These are phyloP conservation scores for Coniferiporia sulphurascens DNA, from an alignment of 1,284 basidiomycete genomes.

Conservation along the genomic window DNA sequence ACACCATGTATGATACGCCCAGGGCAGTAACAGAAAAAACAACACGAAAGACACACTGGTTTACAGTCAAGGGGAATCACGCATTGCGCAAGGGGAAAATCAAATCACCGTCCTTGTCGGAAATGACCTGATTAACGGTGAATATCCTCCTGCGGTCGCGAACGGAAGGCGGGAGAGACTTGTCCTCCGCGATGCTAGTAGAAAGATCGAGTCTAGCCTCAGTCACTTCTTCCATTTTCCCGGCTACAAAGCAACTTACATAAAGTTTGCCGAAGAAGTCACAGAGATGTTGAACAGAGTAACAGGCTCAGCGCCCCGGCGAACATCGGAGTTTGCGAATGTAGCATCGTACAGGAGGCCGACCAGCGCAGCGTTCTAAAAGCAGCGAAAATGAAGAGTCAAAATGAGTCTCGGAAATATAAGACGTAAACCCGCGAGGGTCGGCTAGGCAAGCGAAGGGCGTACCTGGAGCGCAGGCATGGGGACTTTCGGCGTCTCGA, in stretches of 20 bases:
- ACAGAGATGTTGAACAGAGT: not conserved
- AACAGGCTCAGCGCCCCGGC: slow-evolving; percentile 1
- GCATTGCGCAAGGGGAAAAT: slow-evolving; percentile 12
- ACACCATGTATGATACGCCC: not conserved
- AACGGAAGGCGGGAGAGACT: slow-evolving; percentile 1
- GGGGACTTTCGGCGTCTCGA: slow-evolving; percentile 13
- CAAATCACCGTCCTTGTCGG: slow-evolving; percentile 8
- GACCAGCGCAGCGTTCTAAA: slow-evolving; percentile 15
- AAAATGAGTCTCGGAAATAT: not conserved
- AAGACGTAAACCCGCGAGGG: not conserved
- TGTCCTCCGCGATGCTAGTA: slow-evolving; percentile 17
- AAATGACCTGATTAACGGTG: slow-evolving; percentile 14
- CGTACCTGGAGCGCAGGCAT: slow-evolving; percentile 13
- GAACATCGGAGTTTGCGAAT: not conserved
- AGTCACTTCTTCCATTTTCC: not conserved
- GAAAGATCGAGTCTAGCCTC: not conserved
- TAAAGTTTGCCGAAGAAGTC: slow-evolving; percentile 12
- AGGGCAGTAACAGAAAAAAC: not conserved
- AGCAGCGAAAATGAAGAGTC: not conserved
- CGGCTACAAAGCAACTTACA: not conserved
- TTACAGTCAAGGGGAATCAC: not conserved
- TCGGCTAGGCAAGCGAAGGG: not conserved
- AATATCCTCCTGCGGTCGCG: slow-evolving; percentile 13
- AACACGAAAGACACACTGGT: not conserved
- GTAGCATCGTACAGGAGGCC: slow-evolving; percentile 11